These are phyloP conservation scores for Mitragyna speciosa DNA, from an alignment of 257 asterid genomes.

Conservation along the genomic window DNA sequence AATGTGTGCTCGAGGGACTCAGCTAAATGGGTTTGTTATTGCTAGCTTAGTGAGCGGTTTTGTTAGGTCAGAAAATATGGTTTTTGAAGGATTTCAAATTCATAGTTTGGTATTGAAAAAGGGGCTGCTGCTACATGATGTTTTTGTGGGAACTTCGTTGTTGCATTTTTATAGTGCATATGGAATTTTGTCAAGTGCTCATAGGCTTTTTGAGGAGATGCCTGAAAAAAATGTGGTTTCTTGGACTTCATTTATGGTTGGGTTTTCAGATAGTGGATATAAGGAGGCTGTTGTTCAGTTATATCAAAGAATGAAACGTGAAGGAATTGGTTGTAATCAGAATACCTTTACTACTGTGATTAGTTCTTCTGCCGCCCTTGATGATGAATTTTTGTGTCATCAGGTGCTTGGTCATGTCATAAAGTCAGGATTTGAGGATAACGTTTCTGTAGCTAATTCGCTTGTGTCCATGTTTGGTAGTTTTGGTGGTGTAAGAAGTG, in stretches of 20 bases:
- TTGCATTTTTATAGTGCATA: constrained; percentile 78
- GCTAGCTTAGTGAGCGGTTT: constrained; percentile 74
- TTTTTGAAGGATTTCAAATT: constrained; percentile 61
- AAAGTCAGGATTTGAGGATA: constrained; percentile 58
- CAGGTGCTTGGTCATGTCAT: constrained; percentile 73
- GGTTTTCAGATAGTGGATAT: constrained; percentile 50
- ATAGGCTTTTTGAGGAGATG: constrained; percentile 59
- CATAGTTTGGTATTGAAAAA: constrained; percentile 70
- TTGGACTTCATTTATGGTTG: constrained; percentile 93
- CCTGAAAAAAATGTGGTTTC: constrained; percentile 83
- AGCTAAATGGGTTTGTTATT: constrained; percentile 51
- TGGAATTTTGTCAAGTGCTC: constrained; percentile 52
- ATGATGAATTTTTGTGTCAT: constrained; percentile 64
- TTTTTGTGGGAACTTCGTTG: constrained; percentile 70
- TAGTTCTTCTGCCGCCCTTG: constrained; percentile 67
- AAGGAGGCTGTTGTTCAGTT: constrained; percentile 42
- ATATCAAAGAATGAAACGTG: constrained; percentile 54
- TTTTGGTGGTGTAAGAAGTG: constrained; percentile 45
- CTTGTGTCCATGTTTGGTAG: constrained; percentile 64
- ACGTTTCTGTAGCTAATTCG: constrained; percentile 73
- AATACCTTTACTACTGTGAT: constrained; percentile 70
- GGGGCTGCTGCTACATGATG: constrained; percentile 49
- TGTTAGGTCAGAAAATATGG: constrained; percentile 61
- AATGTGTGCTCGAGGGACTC: constrained; percentile 57
- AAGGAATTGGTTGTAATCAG: constrained; percentile 55